These are phyloP conservation scores for Lippia alba DNA, from an alignment of 305 asterid genomes.

Conservation along the genomic window DNA sequence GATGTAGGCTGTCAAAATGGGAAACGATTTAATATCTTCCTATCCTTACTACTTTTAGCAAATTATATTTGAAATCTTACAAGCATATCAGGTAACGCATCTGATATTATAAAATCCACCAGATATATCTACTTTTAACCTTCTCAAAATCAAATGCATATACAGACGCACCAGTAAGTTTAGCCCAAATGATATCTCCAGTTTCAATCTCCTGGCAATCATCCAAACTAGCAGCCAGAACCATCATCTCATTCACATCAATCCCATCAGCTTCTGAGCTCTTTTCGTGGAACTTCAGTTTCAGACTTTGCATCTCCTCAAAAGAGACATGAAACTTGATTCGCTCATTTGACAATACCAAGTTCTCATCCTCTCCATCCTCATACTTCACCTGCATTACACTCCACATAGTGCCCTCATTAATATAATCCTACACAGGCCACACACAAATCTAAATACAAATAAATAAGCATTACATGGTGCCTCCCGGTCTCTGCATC, in stretches of 20 bases:
- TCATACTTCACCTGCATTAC: conserved; percentile 80
- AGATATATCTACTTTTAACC: conserved; percentile 27
- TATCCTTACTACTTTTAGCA: conserved; percentile 20
- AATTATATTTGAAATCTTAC: conserved; percentile 22
- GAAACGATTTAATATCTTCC: conserved; percentile 17
- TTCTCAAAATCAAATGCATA: conserved; percentile 32
- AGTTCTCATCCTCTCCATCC: conserved; percentile 79
- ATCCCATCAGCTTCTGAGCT: conserved; percentile 69
- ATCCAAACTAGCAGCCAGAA: conserved; percentile 84
- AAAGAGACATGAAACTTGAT: conserved; percentile 68
- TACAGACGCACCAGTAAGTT: conserved; percentile 81
- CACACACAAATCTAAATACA: conserved; percentile 21
- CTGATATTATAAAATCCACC: conserved; percentile 23
- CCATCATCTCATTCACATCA: conserved; percentile 87
- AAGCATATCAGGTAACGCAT: conserved; percentile 6
- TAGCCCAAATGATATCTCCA: conserved; percentile 97
- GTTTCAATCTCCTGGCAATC: conserved; percentile 79
- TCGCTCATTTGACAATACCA: conserved; percentile 70
- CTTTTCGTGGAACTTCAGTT: conserved; percentile 56
- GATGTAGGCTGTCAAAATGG: conserved; percentile 19
- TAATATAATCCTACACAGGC: conserved; percentile 13
- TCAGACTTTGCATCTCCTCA: conserved; percentile 66
- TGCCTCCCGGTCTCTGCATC: conserved; percentile 67
- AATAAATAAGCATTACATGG: conserved; percentile 59
- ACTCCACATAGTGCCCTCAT: conserved; percentile 22